phyloP scores from a whole-genome alignment of 1,284 basidiomycete species.

The Coriolopsis trogii region DNA sequence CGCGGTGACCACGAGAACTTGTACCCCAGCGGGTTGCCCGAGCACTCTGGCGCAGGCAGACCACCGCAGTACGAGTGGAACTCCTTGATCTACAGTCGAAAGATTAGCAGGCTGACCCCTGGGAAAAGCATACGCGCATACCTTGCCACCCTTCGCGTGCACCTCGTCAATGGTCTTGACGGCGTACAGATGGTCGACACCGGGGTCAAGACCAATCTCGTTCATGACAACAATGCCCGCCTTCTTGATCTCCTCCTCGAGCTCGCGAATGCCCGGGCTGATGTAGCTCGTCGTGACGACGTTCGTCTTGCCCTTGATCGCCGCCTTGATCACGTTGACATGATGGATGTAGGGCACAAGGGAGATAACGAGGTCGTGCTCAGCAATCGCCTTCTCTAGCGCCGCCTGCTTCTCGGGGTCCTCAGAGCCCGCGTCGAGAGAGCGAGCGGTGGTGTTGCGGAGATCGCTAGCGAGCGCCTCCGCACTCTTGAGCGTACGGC shows the following conservation, averaged over 20 bases:
- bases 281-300: conserved; percentile 98
- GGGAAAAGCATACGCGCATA: too few relatives aligned
- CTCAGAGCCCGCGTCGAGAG: conserved; percentile 80
- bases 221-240: conserved; percentile 97
- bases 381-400: conserved; percentile 82
- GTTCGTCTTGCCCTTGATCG: conserved; percentile 92
- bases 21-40: conserved; percentile 97
- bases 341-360: conserved; percentile 97
- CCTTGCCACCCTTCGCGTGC: conserved; percentile 93
- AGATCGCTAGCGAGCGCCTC: conserved; percentile 72
- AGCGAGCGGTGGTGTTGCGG: conserved; percentile 71
- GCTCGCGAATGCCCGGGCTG: conserved; percentile 85
- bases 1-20: conserved; percentile 99
- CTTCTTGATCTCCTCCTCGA: conserved; percentile 83
- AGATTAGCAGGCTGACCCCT: too few relatives aligned
- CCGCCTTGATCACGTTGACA: conserved; percentile 90
- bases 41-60: conserved; percentile 88
- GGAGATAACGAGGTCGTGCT: conserved; percentile 93
- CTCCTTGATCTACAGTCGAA: conserved; percentile 84
- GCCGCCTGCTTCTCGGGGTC: conserved; percentile 46
- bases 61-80: conserved; percentile 98
- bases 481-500: conserved; percentile 82
- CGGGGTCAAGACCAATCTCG: conserved; percentile 97
- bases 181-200: conserved; percentile 94
- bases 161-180: conserved; percentile 97